Evolutionary conservation across 371 early-diverging fungal genomes (phyloP), one percentile per base, ranked within the genome.

Genomic region (Nematocida displodere): DNA sequence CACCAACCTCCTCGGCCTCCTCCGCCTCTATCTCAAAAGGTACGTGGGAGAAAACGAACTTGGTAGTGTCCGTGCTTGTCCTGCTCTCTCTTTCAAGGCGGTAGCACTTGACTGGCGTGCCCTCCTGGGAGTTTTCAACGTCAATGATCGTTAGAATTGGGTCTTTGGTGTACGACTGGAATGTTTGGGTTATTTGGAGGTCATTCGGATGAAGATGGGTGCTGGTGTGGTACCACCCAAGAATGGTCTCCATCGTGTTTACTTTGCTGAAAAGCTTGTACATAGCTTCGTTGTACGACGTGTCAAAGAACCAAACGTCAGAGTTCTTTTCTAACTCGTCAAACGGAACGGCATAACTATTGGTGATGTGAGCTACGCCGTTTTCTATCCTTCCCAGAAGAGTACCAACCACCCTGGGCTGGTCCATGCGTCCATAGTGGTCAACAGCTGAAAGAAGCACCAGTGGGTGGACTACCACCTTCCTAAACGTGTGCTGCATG

Each of bases 211-310:
- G 90, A 78, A 97, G 88, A 83, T 92, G 92, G 29, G 95, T 95
- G 34, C 99, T 98, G 83, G 91, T 91, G 86, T 99, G 98, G 85
- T 99, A 99, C 99, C 99, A 99, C 40, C 98, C 99, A 65, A 99
- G 87, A 85, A 97, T 88, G 82, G 88, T 88, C 82, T 97, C 98
- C 86, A 91, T 92, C 54, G 91, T 92, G 83, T 95, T 95, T 33
- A 99, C 95, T 86, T 97, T 99, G 81, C 91, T 92, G 84, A 93
- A 97, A 91, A 99, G 92, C 76, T 93, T 94, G 77, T 91, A 92
- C 98, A 99, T 97, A 15, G 90, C 90, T 82, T 95, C 93, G 54
- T 92, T 90, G 82, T 95, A 99, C 81, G 96, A 92, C 85, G 96
- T 96, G 85, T 99, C 99, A 79, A 97, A 87, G 84, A 93, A 97